Conservation (phyloP, 1,284 basidiomycete genomes). For the Boletus semigastroideus region DNA sequence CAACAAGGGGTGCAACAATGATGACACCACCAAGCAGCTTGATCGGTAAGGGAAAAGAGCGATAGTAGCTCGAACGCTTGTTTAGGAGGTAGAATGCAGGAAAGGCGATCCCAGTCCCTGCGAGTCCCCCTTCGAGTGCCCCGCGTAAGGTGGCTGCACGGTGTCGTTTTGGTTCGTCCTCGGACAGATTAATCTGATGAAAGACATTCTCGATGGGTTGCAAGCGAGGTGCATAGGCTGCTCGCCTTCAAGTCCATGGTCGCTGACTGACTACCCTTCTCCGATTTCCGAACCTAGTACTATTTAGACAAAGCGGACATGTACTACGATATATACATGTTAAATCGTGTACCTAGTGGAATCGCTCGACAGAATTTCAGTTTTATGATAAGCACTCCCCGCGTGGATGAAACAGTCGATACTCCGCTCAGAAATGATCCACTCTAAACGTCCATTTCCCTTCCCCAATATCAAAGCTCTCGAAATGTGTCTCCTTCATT, state of each 20-base stretch:
- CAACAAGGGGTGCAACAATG: conserved; percentile 66
- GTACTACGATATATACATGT: conserved; percentile 7
- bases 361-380: background rate
- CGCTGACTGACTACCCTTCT: background rate
- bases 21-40: conserved; percentile 75
- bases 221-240: background rate
- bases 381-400: conserved; percentile 13
- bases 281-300: conserved; percentile 3
- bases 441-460: conserved; percentile 95
- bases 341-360: conserved; percentile 10
- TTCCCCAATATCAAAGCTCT: conserved; percentile 74
- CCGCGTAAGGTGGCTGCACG: conserved; percentile 57
- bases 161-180: conserved; percentile 52
- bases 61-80: conserved; percentile 60
- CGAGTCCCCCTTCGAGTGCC: conserved; percentile 61
- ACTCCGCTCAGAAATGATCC: conserved; percentile 73
- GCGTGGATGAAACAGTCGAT: background rate
- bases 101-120: conserved; percentile 50
- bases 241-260: conserved; percentile 23
- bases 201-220: background rate
- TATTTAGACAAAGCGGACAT: conserved; percentile 9
- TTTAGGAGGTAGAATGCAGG: conserved; percentile 63
- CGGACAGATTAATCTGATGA: conserved; percentile 39
- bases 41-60: conserved; percentile 67
- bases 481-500: conserved; percentile 86